These are phyloP conservation scores for Saccharomycopsis selenospora DNA, from an alignment of 805 yeast species.

Conservation along the genomic window DNA sequence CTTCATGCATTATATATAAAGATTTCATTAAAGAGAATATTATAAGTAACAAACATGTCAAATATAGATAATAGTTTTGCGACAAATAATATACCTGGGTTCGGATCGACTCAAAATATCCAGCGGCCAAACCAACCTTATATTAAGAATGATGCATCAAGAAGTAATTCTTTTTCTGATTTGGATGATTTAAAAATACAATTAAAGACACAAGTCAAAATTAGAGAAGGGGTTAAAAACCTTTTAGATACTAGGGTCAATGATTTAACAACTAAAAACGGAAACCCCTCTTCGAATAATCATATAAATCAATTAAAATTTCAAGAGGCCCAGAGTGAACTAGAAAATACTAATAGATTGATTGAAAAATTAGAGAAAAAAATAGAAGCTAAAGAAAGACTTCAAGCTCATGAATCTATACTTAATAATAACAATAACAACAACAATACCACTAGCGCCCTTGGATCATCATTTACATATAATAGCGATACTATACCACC, in stretches of 20 bases:
- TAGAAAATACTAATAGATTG: constrained; percentile 8
- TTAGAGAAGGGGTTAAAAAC: constrained; percentile 10
- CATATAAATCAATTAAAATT: neutral
- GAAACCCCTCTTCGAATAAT: constrained; percentile 7
- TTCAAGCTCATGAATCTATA: constrained; percentile 13
- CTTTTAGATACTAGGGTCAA: constrained; percentile 7
- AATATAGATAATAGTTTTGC: neutral
- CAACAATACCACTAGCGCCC: neutral
- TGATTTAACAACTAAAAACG: constrained; percentile 5
- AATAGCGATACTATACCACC: too few species aligned
- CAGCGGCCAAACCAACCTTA: constrained; percentile 6
- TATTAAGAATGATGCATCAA: neutral
- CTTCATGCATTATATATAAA: too few species aligned
- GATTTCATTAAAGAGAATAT: too few species aligned
- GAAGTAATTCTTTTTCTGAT: constrained; percentile 8
- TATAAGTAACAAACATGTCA: neutral
- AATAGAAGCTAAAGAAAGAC: constrained; percentile 13
- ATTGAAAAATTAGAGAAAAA: constrained; percentile 11
- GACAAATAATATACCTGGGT: too few species aligned
- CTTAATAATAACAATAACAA: neutral
- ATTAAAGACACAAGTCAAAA: constrained; percentile 11
- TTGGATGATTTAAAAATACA: constrained; percentile 10
- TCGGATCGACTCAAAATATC: constrained; percentile 8
- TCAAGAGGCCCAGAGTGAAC: constrained; percentile 13
- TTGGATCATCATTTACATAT: too few species aligned